Percentiles rank a stretch among this genome's conserved stretches.
These are phyloP conservation scores for Kwoniella shandongensis DNA, from an alignment of 768 basidiomycete genomes.

Conservation along the genomic window DNA sequence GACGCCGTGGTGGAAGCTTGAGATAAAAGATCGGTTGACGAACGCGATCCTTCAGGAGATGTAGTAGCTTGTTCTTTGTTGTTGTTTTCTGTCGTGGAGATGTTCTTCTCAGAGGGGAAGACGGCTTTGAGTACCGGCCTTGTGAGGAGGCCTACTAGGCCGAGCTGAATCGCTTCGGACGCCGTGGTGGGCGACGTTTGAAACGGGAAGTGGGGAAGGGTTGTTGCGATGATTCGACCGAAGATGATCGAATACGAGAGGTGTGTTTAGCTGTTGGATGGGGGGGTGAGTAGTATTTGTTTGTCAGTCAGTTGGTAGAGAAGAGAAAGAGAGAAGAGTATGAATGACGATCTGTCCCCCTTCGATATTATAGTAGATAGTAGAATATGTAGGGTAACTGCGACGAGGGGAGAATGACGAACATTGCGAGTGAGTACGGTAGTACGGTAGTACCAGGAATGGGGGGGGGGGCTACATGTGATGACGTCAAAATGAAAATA, in stretches of 20 bases:
- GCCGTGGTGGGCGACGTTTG: constrained; percentile 38
- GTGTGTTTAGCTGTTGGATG: neutral
- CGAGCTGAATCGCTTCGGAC: constrained; percentile 48
- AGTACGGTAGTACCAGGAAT: too few relatives aligned
- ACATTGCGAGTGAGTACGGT: too few relatives aligned
- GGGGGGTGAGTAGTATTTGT: too few relatives aligned
- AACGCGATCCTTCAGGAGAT: neutral
- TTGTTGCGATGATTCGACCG: constrained; percentile 1
- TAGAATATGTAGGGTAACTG: too few relatives aligned
- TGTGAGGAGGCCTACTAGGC: constrained; percentile 49
- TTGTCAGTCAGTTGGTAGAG: too few relatives aligned
- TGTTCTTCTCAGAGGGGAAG: constrained; percentile 33
- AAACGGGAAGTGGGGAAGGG: neutral
- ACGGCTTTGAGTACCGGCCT: constrained; percentile 50
- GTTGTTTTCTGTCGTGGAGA: constrained; percentile 8
- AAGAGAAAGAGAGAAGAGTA: too few relatives aligned
- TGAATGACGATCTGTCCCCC: too few relatives aligned
- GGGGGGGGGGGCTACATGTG: too few relatives aligned
- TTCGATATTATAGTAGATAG: too few relatives aligned
- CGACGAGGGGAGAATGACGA: too few relatives aligned
- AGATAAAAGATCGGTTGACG: constrained; percentile 18
- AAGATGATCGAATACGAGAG: neutral
- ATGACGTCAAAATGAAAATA: too few relatives aligned
- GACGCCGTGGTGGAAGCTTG: constrained; percentile 32
- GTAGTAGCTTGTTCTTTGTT: neutral